Evolutionary conservation across 441 rosid species (phyloP), one percentile per base, ranked within the genome.

Genomic region (Viola pubescens): DNA sequence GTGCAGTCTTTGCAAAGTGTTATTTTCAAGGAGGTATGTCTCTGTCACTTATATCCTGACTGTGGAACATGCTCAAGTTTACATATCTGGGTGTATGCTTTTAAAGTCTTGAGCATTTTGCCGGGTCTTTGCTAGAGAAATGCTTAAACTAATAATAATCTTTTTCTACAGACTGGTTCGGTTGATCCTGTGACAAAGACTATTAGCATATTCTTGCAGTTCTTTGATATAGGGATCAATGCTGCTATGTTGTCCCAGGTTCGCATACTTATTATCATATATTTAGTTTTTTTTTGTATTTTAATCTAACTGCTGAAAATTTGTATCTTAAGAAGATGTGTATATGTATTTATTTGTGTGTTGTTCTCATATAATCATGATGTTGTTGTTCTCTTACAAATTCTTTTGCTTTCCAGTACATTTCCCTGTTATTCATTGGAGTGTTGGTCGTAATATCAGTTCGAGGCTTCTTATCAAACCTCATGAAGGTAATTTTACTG

Each of bases 1-100:
- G 38, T 81, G 97, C 98, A 94, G 99, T 91, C 99, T 75, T 70
- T 94, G 73, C 99, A 94, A 77, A 94, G 98, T 66, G 97, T 94
- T 59, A 91, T 94, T 57, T 94, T 94, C 86, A 94, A 91, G 85
- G 95, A 86, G 99, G 99, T 94, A 82, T 26, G 2, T 26, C 34
- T 26, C 34, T 26, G 34, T 26, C 34, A 26, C 34, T 26, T 26
- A 26, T 12, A 45, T 58, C 56, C 59, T 58, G 39, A 60, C 58
- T 43, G 45, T 45, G 16, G 41, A 26, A 26, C 44, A 19, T 72
- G 51, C 57, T 62, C 51, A 39, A 34, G 37, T 70, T 63, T 55
- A 37, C 64, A 39, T n/a, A 56, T 70, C 7, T 7, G 5, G 52
- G 9, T 9, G 54, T 19, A 16, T 63, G 7, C 5, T 54, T 40